phyloP scores from a whole-genome alignment of 805 yeast genomes.

The Yarrowia divulgata region DNA sequence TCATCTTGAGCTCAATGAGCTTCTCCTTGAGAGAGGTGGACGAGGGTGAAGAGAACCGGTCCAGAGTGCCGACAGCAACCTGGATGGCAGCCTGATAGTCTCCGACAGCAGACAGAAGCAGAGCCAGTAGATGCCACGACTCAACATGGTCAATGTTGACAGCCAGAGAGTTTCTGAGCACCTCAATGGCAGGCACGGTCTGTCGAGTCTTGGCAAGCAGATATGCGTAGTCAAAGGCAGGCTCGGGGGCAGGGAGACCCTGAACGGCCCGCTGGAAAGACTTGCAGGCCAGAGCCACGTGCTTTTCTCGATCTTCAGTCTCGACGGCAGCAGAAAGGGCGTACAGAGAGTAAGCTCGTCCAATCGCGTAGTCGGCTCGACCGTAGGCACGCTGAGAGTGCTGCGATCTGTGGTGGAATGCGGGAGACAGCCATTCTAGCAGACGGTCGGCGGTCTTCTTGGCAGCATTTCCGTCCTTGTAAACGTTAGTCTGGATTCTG shows the following conservation, averaged over 20 bases:
- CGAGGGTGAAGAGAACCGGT: constrained; percentile 41
- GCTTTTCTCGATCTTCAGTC: constrained; percentile 40
- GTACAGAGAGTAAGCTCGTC: constrained; percentile 42
- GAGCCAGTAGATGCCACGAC: constrained; percentile 71
- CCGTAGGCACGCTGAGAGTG: constrained; percentile 24
- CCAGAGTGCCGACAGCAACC: constrained; percentile 61
- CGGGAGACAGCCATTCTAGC: constrained; percentile 39
- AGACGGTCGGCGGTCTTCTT: constrained; percentile 43
- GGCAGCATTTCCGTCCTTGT: constrained; percentile 41
- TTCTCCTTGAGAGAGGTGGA: constrained; percentile 52
- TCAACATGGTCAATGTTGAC: constrained; percentile 61
- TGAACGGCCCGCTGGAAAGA: constrained; percentile 43
- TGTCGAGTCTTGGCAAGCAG: constrained; percentile 44
- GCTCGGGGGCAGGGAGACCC: constrained; percentile 41
- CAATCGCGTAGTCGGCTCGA: constrained; percentile 28
- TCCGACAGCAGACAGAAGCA: constrained; percentile 69
- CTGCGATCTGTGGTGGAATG: constrained; percentile 19
- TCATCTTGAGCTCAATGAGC: constrained; percentile 69
- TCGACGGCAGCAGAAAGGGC: constrained; percentile 41
- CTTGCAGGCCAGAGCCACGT: constrained; percentile 41
- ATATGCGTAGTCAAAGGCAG: constrained; percentile 47
- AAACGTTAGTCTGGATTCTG: constrained; percentile 41
- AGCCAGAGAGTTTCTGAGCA: constrained; percentile 45
- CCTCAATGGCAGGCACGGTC: constrained; percentile 44
- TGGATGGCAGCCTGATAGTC: constrained; percentile 63